phyloP scores from a whole-genome alignment of 257 asterid genomes.

The Plantago ovata region DNA sequence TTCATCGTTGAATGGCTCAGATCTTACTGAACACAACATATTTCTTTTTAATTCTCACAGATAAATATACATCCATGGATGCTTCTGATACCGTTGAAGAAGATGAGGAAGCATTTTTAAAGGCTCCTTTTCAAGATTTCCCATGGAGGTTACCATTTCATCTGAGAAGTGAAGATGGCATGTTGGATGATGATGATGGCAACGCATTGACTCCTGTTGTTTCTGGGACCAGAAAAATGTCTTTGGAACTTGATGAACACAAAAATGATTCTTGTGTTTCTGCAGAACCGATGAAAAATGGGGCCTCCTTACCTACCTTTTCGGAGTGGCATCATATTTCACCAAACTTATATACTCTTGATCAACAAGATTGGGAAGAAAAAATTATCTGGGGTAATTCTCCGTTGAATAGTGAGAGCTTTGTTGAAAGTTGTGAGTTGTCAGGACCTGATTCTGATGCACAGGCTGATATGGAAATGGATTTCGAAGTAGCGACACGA shows the following conservation, averaged over 20 bases:
- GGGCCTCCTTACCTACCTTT: slow-evolving; percentile 29
- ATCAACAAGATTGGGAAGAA: slow-evolving; percentile 97
- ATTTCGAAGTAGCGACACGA: slow-evolving; percentile 30
- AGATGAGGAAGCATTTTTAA: slow-evolving; percentile 76
- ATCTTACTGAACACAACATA: slow-evolving; percentile 21
- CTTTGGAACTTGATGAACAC: slow-evolving; percentile 29
- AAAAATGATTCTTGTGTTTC: slow-evolving; percentile 55
- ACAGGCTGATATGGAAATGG: slow-evolving; percentile 41
- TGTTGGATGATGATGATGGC: slow-evolving; percentile 35
- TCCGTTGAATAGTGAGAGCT: slow-evolving; percentile 44
- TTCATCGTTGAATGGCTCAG: slow-evolving; percentile 9
- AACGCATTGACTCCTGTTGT: slow-evolving; percentile 39
- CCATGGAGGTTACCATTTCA: slow-evolving; percentile 48
- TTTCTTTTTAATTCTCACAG: slow-evolving; percentile 35
- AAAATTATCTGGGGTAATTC: slow-evolving; percentile 83
- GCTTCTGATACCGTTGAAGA: slow-evolving; percentile 68
- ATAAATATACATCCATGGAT: slow-evolving; percentile 61
- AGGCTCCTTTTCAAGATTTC: slow-evolving; percentile 57
- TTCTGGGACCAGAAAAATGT: slow-evolving; percentile 36
- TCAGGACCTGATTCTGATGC: slow-evolving; percentile 81
- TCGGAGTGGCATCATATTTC: slow-evolving; percentile 42
- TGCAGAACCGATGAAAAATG: slow-evolving; percentile 67
- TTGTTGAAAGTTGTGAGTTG: slow-evolving; percentile 73
- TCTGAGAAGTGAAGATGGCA: slow-evolving; percentile 32
- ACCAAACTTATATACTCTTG: slow-evolving; percentile 66